A percentile compares a stretch with the other conserved stretches of the same genome.
Evolutionary conservation across 2,329 filamentous ascomycete genomes (phyloP).

Genomic region (Aaosphaeria pasadenensis): DNA sequence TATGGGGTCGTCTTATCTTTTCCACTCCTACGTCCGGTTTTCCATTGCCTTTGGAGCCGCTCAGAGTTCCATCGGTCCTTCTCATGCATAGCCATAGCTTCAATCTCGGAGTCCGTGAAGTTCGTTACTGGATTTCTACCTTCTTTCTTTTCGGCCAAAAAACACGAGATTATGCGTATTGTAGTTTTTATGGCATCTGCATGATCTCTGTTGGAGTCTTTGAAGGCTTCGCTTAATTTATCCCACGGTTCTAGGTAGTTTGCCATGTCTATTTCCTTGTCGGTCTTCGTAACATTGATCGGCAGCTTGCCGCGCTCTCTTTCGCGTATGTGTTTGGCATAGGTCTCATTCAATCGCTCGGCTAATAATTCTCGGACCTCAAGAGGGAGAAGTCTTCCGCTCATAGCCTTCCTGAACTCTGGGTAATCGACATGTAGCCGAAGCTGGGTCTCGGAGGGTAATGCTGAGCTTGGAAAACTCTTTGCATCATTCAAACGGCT

Average conservation of each 20-base stretch:
- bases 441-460: conserved; percentile 35
- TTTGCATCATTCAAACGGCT: conserved; percentile 25
- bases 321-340: conserved; percentile 25
- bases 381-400: conserved; percentile 1
- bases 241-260: conserved; percentile 33
- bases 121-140: conserved; percentile 11
- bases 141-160: conserved; percentile 30
- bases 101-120: conserved; percentile 25
- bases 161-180: conserved; percentile 30
- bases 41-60: conserved; percentile 32
- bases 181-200: conserved; percentile 36
- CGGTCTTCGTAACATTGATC: conserved; percentile 9
- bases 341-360: conserved; percentile 29
- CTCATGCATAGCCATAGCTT: conserved; percentile 33
- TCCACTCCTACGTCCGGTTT: conserved; percentile 27
- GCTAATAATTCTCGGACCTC: conserved; percentile 29
- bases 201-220: conserved; percentile 32
- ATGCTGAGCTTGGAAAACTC: conserved; percentile 30
- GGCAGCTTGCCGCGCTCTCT: conserved; percentile 19
- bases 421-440: conserved; percentile 32
- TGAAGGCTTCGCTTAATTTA: conserved; percentile 27
- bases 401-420: conserved; percentile 27
- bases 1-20: conserved; percentile 32
- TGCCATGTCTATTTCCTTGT: conserved; percentile 23
- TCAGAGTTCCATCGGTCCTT: conserved; percentile 36